A percentile compares a stretch with the other conserved stretches of the same genome.
Evolutionary conservation across 2,329 filamentous ascomycete genomes (phyloP).

Genomic region (Bipolaris sorokiniana): DNA sequence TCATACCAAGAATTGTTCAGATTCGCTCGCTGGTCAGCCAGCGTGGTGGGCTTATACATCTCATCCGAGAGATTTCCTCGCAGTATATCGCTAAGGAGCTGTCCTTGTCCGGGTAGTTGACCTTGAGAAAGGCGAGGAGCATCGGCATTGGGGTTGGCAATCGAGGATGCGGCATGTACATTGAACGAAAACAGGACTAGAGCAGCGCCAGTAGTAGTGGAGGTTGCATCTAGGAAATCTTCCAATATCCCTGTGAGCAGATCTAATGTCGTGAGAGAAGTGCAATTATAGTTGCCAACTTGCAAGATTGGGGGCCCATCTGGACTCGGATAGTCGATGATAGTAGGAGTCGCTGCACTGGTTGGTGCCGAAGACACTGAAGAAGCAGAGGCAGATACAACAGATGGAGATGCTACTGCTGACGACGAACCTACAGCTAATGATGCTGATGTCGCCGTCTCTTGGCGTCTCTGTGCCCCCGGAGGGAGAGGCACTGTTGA

Average conservation of each 20-base stretch:
- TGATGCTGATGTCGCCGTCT: conserved; percentile 9
- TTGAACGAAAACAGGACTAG: conserved; percentile 63
- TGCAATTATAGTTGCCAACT: conserved; percentile 62
- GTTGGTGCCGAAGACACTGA: conserved; percentile 14
- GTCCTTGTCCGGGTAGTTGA: conserved; percentile 53
- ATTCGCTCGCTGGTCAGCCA: conserved; percentile 60
- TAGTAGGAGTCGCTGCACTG: conserved; percentile 20
- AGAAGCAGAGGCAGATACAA: background rate
- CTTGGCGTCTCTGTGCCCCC: conserved; percentile 19
- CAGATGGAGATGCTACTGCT: conserved; percentile 1
- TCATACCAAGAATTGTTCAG: conserved; percentile 66
- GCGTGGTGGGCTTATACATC: conserved; percentile 60
- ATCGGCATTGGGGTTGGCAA: conserved; percentile 48
- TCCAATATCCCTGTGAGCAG: conserved; percentile 57
- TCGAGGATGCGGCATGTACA: conserved; percentile 60
- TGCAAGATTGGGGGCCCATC: conserved; percentile 47
- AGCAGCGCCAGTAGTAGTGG: conserved; percentile 61
- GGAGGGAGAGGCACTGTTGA: conserved; percentile 15
- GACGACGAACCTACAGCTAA: conserved; percentile 3
- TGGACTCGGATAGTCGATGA: conserved; percentile 28
- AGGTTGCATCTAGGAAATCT: conserved; percentile 61
- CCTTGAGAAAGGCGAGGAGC: conserved; percentile 50
- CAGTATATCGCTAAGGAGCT: conserved; percentile 57
- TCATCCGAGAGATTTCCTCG: conserved; percentile 56
- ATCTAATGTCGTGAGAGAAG: conserved; percentile 58